Percentiles rank a stretch among this genome's conserved stretches.
phyloP scores from a whole-genome alignment of 345 rosid genomes.

The Isatis tinctoria region DNA sequence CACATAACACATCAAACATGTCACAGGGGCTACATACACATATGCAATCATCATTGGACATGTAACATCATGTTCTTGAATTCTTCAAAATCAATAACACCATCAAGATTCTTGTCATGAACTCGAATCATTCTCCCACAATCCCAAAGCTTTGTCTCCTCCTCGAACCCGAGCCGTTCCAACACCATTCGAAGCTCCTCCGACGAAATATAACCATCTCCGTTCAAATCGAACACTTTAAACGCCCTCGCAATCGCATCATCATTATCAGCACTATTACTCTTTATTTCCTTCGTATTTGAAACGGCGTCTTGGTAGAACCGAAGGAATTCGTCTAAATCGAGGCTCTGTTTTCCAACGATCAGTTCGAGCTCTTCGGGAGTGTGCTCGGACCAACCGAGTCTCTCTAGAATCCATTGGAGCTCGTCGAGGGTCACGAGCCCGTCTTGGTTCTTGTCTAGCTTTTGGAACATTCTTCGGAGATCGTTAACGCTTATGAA shows the following conservation, averaged over 20 bases:
- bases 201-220: constrained; percentile 64
- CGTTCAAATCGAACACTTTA: constrained; percentile 58
- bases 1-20: constrained; percentile 8
- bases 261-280: background rate
- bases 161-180: constrained; percentile 65
- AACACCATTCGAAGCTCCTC: constrained; percentile 72
- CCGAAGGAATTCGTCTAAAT: constrained; percentile 51
- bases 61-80: constrained; percentile 74
- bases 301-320: constrained; percentile 50
- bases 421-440: constrained; percentile 66
- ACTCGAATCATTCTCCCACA: constrained; percentile 61
- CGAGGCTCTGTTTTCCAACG: constrained; percentile 56
- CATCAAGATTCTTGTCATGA: constrained; percentile 67
- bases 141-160: constrained; percentile 40
- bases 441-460: constrained; percentile 73
- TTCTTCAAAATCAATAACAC: constrained; percentile 70
- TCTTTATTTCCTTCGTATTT: background rate
- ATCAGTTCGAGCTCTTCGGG: constrained; percentile 49
- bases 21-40: background rate
- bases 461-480: constrained; percentile 52
- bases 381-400: constrained; percentile 35
- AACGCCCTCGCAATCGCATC: constrained; percentile 56
- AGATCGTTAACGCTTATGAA: constrained; percentile 42
- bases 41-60: constrained; percentile 8
- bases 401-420: constrained; percentile 57